These are phyloP conservation scores for Mesembryanthemum crystallinum DNA, from an alignment of 148 eudicot species.

Conservation along the genomic window DNA sequence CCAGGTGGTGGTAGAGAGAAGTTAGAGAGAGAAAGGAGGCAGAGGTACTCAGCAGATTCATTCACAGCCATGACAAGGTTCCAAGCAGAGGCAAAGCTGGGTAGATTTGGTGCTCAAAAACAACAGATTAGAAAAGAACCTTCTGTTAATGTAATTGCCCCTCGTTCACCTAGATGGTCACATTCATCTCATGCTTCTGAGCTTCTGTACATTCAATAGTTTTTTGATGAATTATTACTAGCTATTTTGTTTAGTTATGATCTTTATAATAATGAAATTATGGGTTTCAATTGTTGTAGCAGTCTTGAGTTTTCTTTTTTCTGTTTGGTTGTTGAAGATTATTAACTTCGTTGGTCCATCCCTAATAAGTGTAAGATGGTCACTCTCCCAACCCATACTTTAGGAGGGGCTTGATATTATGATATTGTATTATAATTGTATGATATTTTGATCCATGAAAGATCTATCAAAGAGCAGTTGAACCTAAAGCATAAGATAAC, in stretches of 20 bases:
- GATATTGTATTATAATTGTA: too few relatives aligned
- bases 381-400: background rate
- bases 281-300: background rate
- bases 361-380: background rate
- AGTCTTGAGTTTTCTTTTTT: too few relatives aligned
- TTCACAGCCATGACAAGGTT: slow-evolving; percentile 35
- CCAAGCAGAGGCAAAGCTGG: slow-evolving; percentile 38
- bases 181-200: slow-evolving; percentile 24
- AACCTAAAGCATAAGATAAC: too few relatives aligned
- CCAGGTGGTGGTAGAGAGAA: slow-evolving; percentile 8
- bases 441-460: too few relatives aligned
- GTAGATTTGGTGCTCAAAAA: slow-evolving; percentile 25
- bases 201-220: slow-evolving; percentile 34
- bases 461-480: too few relatives aligned
- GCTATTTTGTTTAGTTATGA: background rate
- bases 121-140: background rate
- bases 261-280: background rate
- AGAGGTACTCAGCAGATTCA: slow-evolving; percentile 34
- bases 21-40: slow-evolving; percentile 23
- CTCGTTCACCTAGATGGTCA: slow-evolving; percentile 10
- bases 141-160: background rate
- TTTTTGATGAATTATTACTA: background rate
- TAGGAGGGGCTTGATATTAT: too few relatives aligned
- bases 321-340: background rate
- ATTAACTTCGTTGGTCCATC: background rate